phyloP scores from a whole-genome alignment of 257 asterid genomes.

The Forsythia suspensa region DNA sequence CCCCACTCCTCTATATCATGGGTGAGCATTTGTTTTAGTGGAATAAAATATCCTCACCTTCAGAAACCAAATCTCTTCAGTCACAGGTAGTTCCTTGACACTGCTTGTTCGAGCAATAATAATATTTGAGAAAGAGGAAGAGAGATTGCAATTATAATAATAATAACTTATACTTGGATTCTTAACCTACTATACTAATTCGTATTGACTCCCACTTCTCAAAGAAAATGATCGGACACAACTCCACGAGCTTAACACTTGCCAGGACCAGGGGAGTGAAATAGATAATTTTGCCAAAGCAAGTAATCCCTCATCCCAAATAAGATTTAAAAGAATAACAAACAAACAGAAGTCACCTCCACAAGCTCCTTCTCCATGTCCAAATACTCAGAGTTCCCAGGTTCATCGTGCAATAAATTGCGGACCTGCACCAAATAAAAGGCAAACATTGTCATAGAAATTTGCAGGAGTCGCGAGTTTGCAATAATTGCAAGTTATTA shows the following conservation, averaged over 20 bases:
- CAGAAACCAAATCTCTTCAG: slow-evolving; percentile 55
- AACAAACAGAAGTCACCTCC: slow-evolving; percentile 60
- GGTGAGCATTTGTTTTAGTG: slow-evolving; percentile 38
- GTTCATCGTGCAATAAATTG: slow-evolving; percentile 66
- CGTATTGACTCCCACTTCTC: not conserved
- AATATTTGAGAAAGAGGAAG: slow-evolving; percentile 48
- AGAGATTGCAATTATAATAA: slow-evolving; percentile 30
- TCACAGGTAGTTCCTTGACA: slow-evolving; percentile 53
- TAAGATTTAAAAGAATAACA: not conserved
- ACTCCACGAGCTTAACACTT: slow-evolving; percentile 10
- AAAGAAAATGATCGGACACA: slow-evolving; percentile 16
- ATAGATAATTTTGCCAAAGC: not conserved
- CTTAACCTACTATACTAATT: slow-evolving; percentile 19
- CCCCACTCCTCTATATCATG: slow-evolving; percentile 47
- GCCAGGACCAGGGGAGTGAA: not conserved
- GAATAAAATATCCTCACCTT: slow-evolving; percentile 70
- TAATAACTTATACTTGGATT: slow-evolving; percentile 13
- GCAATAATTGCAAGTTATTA: not conserved
- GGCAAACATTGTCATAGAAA: not conserved
- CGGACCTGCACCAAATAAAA: slow-evolving; percentile 56
- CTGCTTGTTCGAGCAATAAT: slow-evolving; percentile 64
- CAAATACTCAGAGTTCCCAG: slow-evolving; percentile 73
- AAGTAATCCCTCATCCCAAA: not conserved
- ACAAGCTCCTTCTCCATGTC: slow-evolving; percentile 97
- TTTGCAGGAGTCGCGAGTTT: not conserved